Base-by-base conservation (phyloP, 23 red algal species). In the Gracilaria gracilis region DNA sequence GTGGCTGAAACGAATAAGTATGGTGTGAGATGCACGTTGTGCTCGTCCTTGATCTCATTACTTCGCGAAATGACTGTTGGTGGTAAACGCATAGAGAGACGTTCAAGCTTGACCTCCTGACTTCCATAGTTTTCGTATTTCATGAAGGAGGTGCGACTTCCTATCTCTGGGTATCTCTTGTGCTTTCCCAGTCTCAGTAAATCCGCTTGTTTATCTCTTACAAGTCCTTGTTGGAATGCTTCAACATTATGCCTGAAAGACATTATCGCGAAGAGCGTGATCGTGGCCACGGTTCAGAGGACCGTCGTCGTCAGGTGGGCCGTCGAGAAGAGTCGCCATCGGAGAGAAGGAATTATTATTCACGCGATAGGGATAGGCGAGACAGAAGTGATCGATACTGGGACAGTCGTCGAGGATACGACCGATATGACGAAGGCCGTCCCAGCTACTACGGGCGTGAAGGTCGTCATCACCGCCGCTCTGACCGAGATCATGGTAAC, bases 361-460 rank as follows among this genome's bases (percentile, higher is more conserved):
- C 40, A 12, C 72, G 23, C 13, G 39, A 31, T 15, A 77, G 40
- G 42, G 46, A 51, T 20, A 11, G 39, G 3, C 25, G 46, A 31
- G 46, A 77, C n/a, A 46, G 38, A 27, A 13, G 27, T 28, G 23
- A 28, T 28, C 72, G 72, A 50, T 25, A 77, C 23, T 16, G 46
- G 28, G 46, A 77, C 25, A 42, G 39, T 9, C 38, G 46, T 25
- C 72, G 72, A 51, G n/a, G 72, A 51, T 49, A 77, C 23, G 39
- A 31, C 40, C 38, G 72, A 46, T 25, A 77, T 50, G 39, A 77
- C 39, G 72, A 77, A 77, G 32, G 5, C 27, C 72, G 42, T 25
- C 72, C 2, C 27, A 77, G 72, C 38, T 33, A 51, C 27, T 33
- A 77, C 39, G 19, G 35, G 67, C 38, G 24, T 31, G 8, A 62